Conservation (phyloP, 2,329 filamentous ascomycete genomes). For the Endoconidiophora laricicola region DNA sequence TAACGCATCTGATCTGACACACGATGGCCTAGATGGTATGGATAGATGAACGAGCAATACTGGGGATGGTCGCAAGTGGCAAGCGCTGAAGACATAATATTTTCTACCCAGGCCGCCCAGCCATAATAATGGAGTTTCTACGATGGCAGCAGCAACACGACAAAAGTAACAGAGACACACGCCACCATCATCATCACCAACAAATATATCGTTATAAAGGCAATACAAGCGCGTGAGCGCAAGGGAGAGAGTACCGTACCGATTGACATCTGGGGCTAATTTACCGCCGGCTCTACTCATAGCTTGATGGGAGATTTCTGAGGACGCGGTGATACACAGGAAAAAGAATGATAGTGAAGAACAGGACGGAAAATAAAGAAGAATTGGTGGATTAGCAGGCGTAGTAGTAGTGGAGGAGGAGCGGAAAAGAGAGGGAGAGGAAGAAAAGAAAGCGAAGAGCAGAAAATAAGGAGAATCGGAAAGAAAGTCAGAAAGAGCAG, state of each 20-base stretch:
- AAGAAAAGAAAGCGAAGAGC: conserved; percentile 1
- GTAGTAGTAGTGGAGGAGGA: neutral
- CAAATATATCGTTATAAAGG: conserved; percentile 13
- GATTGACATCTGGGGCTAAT: conserved; percentile 98
- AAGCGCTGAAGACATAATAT: too few species aligned
- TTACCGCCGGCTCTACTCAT: conserved; percentile 96
- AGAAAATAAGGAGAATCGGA: conserved; percentile 1
- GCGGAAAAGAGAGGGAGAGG: conserved; percentile 1
- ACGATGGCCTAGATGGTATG: too few species aligned
- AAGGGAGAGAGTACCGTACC: conserved; percentile 40
- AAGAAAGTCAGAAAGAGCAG: conserved; percentile 1
- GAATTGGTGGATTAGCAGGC: neutral
- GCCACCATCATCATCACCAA: conserved; percentile 11
- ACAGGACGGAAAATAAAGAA: neutral
- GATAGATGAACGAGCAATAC: too few species aligned
- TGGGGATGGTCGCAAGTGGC: too few species aligned
- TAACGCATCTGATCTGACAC: too few species aligned
- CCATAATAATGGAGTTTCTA: too few species aligned
- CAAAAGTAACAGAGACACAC: conserved; percentile 9
- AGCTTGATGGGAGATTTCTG: conserved; percentile 36
- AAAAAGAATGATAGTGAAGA: neutral
- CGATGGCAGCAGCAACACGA: conserved; percentile 13
- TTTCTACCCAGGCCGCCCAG: too few species aligned
- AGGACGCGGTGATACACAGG: conserved; percentile 2
- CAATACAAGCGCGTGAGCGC: conserved; percentile 1